phyloP scores from a whole-genome alignment of 2,329 filamentous ascomycete species.

The Hymenoscyphus fraxineus region DNA sequence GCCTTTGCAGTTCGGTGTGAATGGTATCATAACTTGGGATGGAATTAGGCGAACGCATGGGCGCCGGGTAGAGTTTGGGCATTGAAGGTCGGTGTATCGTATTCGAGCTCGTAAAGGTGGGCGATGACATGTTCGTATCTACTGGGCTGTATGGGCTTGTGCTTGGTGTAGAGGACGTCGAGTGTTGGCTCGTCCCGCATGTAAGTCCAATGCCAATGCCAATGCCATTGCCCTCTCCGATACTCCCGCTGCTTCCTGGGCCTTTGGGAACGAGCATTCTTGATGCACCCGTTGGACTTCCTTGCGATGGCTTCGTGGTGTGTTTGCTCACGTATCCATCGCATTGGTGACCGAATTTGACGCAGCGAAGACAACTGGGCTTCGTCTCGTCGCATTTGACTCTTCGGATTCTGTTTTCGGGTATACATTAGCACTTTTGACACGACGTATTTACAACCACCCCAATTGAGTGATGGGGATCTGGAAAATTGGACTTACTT shows the following conservation, averaged over 20 bases:
- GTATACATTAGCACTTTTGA: slow-evolving; percentile 9
- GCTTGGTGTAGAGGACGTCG: not conserved
- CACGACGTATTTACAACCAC: not conserved
- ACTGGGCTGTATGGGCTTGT: not conserved
- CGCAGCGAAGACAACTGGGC: slow-evolving; percentile 31
- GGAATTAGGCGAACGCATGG: slow-evolving; percentile 1
- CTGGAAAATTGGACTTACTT: slow-evolving; percentile 28
- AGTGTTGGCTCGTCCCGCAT: not conserved
- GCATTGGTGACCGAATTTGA: slow-evolving; percentile 32
- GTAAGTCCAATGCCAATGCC: not conserved
- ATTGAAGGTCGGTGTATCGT: not conserved
- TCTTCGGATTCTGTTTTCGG: slow-evolving; percentile 28
- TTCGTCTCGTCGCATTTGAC: slow-evolving; percentile 36
- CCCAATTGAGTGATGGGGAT: not conserved
- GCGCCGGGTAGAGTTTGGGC: slow-evolving; percentile 10
- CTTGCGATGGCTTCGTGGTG: slow-evolving; percentile 8
- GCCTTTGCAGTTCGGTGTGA: not conserved
- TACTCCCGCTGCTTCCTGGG: not conserved
- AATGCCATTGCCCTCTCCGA: not conserved
- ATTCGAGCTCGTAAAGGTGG: not conserved
- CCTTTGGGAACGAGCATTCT: slow-evolving; percentile 9
- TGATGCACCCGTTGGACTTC: slow-evolving; percentile 3
- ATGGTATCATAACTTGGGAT: not conserved
- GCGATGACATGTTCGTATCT: slow-evolving; percentile 1
- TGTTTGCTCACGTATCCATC: slow-evolving; percentile 31